Percentiles rank a stretch among this genome's conserved stretches.
phyloP scores from a whole-genome alignment of 2,329 filamentous ascomycete species.

The Alternaria alternata region DNA sequence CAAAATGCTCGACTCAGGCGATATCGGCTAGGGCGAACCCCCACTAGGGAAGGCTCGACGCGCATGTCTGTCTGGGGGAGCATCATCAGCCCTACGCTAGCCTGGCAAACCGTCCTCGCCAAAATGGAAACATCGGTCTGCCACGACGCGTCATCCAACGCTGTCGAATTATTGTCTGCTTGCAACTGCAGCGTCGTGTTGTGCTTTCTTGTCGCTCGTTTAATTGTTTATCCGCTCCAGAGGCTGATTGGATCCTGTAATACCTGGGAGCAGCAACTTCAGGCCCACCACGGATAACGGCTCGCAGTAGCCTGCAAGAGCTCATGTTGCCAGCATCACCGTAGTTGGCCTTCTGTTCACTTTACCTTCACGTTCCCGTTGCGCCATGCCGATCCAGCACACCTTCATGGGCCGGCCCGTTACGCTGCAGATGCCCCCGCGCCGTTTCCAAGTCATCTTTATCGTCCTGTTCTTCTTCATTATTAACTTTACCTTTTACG shows the following conservation, averaged over 20 bases:
- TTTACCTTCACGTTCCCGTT: neutral
- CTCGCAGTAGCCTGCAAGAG: constrained; percentile 7
- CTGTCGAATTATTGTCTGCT: neutral
- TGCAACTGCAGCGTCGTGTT: neutral
- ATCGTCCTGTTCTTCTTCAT: constrained; percentile 44
- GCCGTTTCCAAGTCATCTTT: constrained; percentile 57
- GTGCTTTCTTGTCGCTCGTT: constrained; percentile 17
- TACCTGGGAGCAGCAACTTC: neutral
- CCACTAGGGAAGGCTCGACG: constrained; percentile 24
- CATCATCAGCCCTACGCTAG: constrained; percentile 21
- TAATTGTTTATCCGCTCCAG: neutral
- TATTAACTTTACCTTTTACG: constrained; percentile 50
- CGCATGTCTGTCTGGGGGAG: neutral
- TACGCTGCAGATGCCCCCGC: constrained; percentile 52
- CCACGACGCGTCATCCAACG: constrained; percentile 27
- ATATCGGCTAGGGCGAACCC: constrained; percentile 39
- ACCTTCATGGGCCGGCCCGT: constrained; percentile 45
- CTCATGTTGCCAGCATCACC: constrained; percentile 18
- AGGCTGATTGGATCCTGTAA: neutral
- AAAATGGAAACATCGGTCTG: neutral
- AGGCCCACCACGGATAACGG: constrained; percentile 23
- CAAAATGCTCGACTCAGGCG: constrained; percentile 36
- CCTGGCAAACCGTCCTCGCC: constrained; percentile 9
- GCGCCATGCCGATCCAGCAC: constrained; percentile 46
- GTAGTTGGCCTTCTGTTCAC: constrained; percentile 14